Evolutionary conservation across 306 rosid genomes (phyloP), one percentile per base, ranked within the genome.

Genomic region (Prosopis cineraria): DNA sequence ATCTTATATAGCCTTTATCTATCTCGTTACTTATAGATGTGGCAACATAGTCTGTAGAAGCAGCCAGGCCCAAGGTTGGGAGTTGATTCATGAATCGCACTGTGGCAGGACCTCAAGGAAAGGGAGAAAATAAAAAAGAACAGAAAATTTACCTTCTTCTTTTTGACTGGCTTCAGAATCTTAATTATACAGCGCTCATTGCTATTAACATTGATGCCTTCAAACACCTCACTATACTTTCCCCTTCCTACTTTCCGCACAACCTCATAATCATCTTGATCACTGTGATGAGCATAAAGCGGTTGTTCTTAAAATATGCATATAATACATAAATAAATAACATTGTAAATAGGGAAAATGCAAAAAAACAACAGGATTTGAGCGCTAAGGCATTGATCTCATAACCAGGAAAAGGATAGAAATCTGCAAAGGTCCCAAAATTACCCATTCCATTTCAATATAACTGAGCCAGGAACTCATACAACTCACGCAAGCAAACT

Each of bases 121-220:
- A 53, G 39, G 19, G 22, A 72, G 53, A 67, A 67, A 48, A 78
- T 45, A 47, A 62, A 50, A n/a, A 73, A 33, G 17, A 53, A 67
- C n/a, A 52, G 34, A 8, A 17, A 39, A 36, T 27, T 73, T 56
- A 91, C 96, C 96, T 89, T 93, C 85, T 91, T 93, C 67, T 93
- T 93, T 93, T 93, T 93, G 3, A 93, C 98, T 72, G 98, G 98
- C 89, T 93, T 93, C 62, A 93, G 93, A 80, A 93, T 93, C 91
- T 93, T 93, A 89, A 93, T 93, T 63, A 91, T 70, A 80, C 98
- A 93, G 63, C 91, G 88, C 85, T 93, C 98, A 33, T 85, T 91
- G 88, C 83, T 88, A 40, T 87, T 91, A 75, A 93, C 91, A 82
- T 91, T 91, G 52, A 93, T 91, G 70, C 98, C 98, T 72, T 93